Evolutionary conservation across 805 yeast species (phyloP), one percentile per base, ranked within the genome.

Genomic region (Myxozyma lipomycoides): DNA sequence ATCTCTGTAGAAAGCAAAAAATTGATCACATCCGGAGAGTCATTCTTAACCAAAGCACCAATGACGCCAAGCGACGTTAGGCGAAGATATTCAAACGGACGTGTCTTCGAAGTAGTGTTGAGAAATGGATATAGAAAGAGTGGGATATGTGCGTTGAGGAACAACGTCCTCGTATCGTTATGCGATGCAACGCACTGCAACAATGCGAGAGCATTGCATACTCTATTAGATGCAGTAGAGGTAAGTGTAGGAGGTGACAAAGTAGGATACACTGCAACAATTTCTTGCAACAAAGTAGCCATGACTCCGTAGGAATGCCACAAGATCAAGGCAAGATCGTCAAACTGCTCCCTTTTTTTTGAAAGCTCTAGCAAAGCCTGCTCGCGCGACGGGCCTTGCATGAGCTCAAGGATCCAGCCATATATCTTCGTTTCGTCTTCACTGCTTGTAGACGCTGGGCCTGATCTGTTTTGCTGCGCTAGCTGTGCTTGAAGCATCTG

Each of bases 261-360:
- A 63, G 83, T 76, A 10, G 98, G 96, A 67, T 91, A 91, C 4
- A 91, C 96, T 2, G 86, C 77, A 35, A 89, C 83, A 47, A 91
- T 89, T 65, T 91, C 98, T 66, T 87, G 95, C 52, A 91, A 69
- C 35, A 91, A 71, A 19, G 89, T 84, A 1, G 98, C 83, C 95
- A 93, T 89, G 10, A 91, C 97, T 15, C 98, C 98, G 69, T 85
- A 90, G 3, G 96, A 86, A 62, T 91, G 83, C 98, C 98, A 91
- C 51, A 91, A 72, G 3, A 91, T 95, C 36, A 89, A 68, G 0
- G 98, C 98, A 51, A 91, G 75, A 66, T 91, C 98, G 51, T 89
- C 97, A 64, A 86, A 91, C 64, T 88, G 89, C 64, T 91, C 98
- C 56, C 98, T 76, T 64, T 90, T 90, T 65, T 93, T 87, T 7